phyloP scores from a whole-genome alignment of 2,329 filamentous ascomycete species.

The Dactylella cylindrospora region DNA sequence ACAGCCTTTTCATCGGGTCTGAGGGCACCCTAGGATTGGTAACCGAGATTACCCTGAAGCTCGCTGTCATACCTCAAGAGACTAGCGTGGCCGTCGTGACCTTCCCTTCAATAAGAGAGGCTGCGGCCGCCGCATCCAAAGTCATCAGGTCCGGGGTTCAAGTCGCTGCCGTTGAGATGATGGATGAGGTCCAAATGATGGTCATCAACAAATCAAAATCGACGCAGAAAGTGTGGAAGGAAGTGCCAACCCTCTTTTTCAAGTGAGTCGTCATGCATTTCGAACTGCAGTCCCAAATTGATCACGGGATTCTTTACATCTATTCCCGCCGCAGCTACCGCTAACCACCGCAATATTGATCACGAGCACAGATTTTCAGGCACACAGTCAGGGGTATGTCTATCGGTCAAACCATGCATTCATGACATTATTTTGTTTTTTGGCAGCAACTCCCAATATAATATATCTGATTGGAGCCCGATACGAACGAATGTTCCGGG shows the following conservation, averaged over 20 bases:
- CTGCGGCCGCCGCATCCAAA: constrained; percentile 70
- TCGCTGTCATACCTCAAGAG: constrained; percentile 76
- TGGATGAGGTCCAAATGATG: constrained; percentile 85
- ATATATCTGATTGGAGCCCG: constrained; percentile 32
- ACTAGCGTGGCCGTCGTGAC: constrained; percentile 80
- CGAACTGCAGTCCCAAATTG: background rate
- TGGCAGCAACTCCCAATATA: no score
- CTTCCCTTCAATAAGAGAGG: constrained; percentile 74
- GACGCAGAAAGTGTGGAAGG: constrained; percentile 70
- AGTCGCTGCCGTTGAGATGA: constrained; percentile 77
- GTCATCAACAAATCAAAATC: constrained; percentile 75
- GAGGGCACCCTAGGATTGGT: constrained; percentile 90
- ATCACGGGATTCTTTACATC: background rate
- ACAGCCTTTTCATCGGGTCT: constrained; percentile 82
- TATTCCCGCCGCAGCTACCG: constrained; percentile 19
- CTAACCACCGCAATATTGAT: constrained; percentile 32
- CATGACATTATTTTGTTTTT: background rate
- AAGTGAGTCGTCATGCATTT: constrained; percentile 58
- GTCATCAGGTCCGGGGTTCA: constrained; percentile 75
- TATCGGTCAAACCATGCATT: constrained; percentile 42
- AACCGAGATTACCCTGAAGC: constrained; percentile 84
- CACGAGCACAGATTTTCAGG: constrained; percentile 43
- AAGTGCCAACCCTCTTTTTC: constrained; percentile 77
- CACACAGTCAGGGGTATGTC: constrained; percentile 43
- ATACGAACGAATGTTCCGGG: constrained; percentile 20